phyloP scores from a whole-genome alignment of 352 stramenopile genomes.

The Phytophthora fragariaefolia region DNA sequence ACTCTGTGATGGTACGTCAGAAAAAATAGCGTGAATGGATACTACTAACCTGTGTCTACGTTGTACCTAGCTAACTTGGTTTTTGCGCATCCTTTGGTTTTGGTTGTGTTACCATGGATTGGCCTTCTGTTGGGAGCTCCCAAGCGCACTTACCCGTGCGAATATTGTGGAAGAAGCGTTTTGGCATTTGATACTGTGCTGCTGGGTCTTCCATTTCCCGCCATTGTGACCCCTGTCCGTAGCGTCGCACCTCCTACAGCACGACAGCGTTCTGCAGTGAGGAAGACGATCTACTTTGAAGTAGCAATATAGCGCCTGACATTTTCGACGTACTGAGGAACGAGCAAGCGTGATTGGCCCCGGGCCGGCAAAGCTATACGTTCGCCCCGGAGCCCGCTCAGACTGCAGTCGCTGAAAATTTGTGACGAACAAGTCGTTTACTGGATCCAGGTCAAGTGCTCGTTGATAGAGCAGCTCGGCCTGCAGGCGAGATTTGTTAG shows the following conservation, averaged over 20 bases:
- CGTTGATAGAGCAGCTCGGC: conserved; percentile 72
- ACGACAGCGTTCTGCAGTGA: background rate
- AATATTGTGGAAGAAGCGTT: conserved; percentile 56
- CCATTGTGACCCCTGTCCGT: conserved; percentile 37
- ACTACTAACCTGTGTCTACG: conserved; percentile 29
- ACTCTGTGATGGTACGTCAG: conserved; percentile 29
- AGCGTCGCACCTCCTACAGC: conserved; percentile 18
- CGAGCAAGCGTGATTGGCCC: conserved; percentile 53
- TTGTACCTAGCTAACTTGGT: background rate
- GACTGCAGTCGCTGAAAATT: conserved; percentile 68
- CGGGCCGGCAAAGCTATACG: conserved; percentile 60
- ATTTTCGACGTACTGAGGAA: conserved; percentile 37
- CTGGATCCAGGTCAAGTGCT: conserved; percentile 57
- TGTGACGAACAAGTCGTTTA: conserved; percentile 56
- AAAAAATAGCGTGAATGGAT: background rate
- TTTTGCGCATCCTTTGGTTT: background rate
- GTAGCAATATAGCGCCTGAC: background rate
- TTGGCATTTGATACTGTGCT: conserved; percentile 29
- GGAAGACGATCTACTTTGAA: background rate
- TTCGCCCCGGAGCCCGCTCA: conserved; percentile 53
- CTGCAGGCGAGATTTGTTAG: too few species aligned
- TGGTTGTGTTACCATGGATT: background rate
- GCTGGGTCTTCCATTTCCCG: conserved; percentile 52
- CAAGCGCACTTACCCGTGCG: conserved; percentile 49
- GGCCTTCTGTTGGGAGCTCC: conserved; percentile 24